Percentiles rank a stretch among this genome's conserved stretches.
These are phyloP conservation scores for Tuber indicum DNA, from an alignment of 495 filamentous ascomycete species.

Conservation along the genomic window DNA sequence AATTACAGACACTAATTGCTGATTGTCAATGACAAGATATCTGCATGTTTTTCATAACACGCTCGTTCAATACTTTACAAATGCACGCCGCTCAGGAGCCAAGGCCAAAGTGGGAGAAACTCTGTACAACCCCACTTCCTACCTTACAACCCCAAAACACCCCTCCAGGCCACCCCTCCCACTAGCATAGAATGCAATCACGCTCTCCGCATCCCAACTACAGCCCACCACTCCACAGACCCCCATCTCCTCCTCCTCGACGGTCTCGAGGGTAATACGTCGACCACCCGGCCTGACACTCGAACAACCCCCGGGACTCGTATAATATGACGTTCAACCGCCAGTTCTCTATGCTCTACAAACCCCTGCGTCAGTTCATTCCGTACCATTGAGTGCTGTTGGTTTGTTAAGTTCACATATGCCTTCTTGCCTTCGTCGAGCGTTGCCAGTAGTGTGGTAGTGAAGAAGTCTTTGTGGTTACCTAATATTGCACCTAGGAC, in stretches of 20 bases:
- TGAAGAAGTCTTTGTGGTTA: slow-evolving; percentile 41
- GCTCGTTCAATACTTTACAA: no score
- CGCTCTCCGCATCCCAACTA: slow-evolving; percentile 21
- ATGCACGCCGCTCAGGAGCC: no score
- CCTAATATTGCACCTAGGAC: slow-evolving; percentile 44
- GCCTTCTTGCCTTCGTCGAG: slow-evolving; percentile 35
- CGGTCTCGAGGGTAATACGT: slow-evolving; percentile 17
- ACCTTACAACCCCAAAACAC: slow-evolving; percentile 16
- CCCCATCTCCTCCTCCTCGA: slow-evolving; percentile 11
- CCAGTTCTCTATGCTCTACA: slow-evolving; percentile 42
- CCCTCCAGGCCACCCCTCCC: slow-evolving; percentile 13
- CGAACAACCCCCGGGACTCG: slow-evolving; percentile 19
- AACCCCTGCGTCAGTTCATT: slow-evolving; percentile 21
- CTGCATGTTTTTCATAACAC: no score
- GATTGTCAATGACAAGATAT: no score
- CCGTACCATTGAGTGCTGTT: slow-evolving; percentile 43
- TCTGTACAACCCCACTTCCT: slow-evolving; percentile 5
- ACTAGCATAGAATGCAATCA: slow-evolving; percentile 17
- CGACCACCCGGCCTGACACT: slow-evolving; percentile 18
- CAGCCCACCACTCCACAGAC: slow-evolving; percentile 17
- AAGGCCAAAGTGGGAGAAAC: no score
- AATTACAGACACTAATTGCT: no score
- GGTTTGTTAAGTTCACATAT: slow-evolving; percentile 33
- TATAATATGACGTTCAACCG: slow-evolving; percentile 40
- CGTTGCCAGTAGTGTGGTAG: slow-evolving; percentile 23